These are phyloP conservation scores for Aspergillus nanangensis DNA, from an alignment of 495 filamentous ascomycete species.

Conservation along the genomic window DNA sequence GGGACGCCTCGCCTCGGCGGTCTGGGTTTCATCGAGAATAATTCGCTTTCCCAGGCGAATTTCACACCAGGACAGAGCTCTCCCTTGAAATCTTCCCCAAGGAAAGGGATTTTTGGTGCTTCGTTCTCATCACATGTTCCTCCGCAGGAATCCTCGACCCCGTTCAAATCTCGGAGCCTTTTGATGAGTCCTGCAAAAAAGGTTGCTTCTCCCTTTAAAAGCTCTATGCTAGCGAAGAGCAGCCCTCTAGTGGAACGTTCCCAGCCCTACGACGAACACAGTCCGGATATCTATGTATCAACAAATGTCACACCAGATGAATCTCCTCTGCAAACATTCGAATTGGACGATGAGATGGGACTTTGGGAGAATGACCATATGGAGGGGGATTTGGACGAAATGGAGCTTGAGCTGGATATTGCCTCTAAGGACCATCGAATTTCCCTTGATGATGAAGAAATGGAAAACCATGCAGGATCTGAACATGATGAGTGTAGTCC, in stretches of 20 bases:
- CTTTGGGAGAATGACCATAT: conserved; percentile 1
- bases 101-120: conserved; percentile 34
- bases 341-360: conserved; percentile 3
- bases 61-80: conserved; percentile 25
- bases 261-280: conserved; percentile 1
- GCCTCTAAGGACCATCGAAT: too few relatives aligned
- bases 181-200: conserved; percentile 43
- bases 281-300: not conserved
- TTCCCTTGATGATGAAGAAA: too few relatives aligned
- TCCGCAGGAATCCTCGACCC: conserved; percentile 25
- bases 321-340: too few relatives aligned
- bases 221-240: conserved; percentile 15
- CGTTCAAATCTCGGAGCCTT: conserved; percentile 29
- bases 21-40: conserved; percentile 14
- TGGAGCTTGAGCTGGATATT: too few relatives aligned
- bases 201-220: conserved; percentile 35
- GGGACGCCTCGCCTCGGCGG: conserved; percentile 20
- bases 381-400: too few relatives aligned
- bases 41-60: conserved; percentile 19
- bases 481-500: too few relatives aligned
- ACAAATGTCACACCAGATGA: not conserved
- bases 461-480: too few relatives aligned
- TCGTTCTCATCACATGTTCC: conserved; percentile 23
- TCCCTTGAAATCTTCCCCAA: conserved; percentile 43
- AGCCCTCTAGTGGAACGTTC: conserved; percentile 6